A percentile compares a stretch with the other conserved stretches of the same genome.
phyloP scores from a whole-genome alignment of 2,329 filamentous ascomycete genomes.

The Fusarium sororula region DNA sequence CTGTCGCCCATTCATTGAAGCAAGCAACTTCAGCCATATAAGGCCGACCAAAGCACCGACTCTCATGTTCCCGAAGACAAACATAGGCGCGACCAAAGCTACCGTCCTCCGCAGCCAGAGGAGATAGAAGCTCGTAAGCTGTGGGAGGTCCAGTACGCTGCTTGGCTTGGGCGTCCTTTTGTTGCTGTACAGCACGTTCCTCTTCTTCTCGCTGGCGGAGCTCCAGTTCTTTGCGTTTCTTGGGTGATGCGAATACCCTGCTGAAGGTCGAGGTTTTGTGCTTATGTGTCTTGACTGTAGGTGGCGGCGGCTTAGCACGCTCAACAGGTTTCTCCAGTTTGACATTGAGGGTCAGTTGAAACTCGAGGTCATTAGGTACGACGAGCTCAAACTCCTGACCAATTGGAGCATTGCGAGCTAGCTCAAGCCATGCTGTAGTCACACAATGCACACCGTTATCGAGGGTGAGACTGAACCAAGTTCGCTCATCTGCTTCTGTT shows the following conservation, averaged over 20 bases:
- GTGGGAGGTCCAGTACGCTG: conserved; percentile 71
- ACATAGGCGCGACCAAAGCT: conserved; percentile 96
- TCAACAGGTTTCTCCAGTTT: conserved; percentile 83
- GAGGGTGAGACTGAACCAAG: conserved; percentile 95
- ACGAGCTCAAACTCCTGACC: conserved; percentile 98
- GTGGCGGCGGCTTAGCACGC: conserved; percentile 64
- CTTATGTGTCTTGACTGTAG: conserved; percentile 70
- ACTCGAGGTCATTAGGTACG: conserved; percentile 97
- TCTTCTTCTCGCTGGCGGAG: conserved; percentile 84
- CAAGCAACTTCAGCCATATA: conserved; percentile 89
- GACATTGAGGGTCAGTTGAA: conserved; percentile 95
- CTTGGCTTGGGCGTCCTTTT: conserved; percentile 71
- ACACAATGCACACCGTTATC: conserved; percentile 98
- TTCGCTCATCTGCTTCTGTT: conserved; percentile 75
- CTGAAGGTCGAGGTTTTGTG: conserved; percentile 90
- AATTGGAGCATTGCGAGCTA: conserved; percentile 91
- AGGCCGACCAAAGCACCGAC: conserved; percentile 85
- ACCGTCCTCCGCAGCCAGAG: conserved; percentile 87
- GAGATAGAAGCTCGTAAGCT: conserved; percentile 86
- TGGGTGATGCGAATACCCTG: conserved; percentile 90
- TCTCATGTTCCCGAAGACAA: conserved; percentile 91
- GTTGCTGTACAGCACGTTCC: conserved; percentile 72
- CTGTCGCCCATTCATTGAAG: conserved; percentile 98
- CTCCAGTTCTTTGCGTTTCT: conserved; percentile 96
- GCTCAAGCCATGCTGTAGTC: conserved; percentile 93